Evolutionary conservation across 129 eudicot species (phyloP), one percentile per base, ranked within the genome.

Genomic region (Erigeron canadensis): DNA sequence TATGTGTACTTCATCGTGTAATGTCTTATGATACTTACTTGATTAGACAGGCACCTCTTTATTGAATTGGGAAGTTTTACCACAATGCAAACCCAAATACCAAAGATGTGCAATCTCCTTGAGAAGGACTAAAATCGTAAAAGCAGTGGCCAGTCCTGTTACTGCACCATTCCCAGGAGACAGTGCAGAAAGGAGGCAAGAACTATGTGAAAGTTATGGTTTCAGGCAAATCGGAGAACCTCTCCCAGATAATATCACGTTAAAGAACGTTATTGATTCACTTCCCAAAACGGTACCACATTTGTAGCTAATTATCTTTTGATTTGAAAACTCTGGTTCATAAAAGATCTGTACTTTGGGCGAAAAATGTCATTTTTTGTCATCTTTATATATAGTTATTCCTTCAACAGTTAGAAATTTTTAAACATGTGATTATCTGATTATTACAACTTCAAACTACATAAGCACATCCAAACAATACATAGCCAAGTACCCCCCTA

Each of bases 141-240:
- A 73, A 77, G 88, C 97, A 50, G 96, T 87, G 22, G 88, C 97
- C 15, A 82, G 75, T 61, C 81, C 93, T 7, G 61, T 71, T 63
- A 74, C 78, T 45, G 74, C 79, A 67, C 77, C 90, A 28, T 71
- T 86, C 47, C 79, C 95, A 78, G 59, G 69, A 28, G 96, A 87
- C 71, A 76, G 75, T 62, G 84, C 83, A 59, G 93, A 86, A 21
- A 17, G 79, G 51, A 90, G 96, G 56, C 78, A 84, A 75, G 83
- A 87, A 41, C 70, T 94, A 58, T 81, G 86, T 71, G 90, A 89
- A 68, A 82, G 67, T 59, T 94, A 94, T 72, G 98, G 97, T 45
- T 94, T 94, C 67, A 76, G 87, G 64, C 80, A 94, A 84, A 94
- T 94, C 77, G 93, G 89, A 46, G 93, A 94, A 83, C 93, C 89